These are phyloP conservation scores for Aspergillus ibericus DNA, from an alignment of 2,329 filamentous ascomycete genomes.

Conservation along the genomic window DNA sequence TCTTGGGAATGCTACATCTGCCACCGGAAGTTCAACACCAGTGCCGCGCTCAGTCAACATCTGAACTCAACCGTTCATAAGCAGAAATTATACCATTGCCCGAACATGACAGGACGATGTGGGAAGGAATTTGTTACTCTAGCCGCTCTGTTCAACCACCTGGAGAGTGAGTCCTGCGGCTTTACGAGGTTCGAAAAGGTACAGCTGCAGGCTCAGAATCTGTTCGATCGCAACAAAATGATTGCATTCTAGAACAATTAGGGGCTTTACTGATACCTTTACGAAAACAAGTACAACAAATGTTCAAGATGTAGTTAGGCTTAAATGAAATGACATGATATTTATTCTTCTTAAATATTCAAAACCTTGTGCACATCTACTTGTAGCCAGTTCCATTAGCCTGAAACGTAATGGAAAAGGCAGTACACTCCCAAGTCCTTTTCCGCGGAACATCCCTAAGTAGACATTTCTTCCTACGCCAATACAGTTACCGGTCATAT, in stretches of 20 bases:
- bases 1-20: constrained; percentile 59
- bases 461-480: too few relatives aligned
- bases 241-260: constrained; percentile 15
- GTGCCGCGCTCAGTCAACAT: constrained; percentile 51
- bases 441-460: too few relatives aligned
- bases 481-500: too few relatives aligned
- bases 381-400: too few relatives aligned
- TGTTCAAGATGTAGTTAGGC: too few relatives aligned
- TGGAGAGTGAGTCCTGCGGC: constrained; percentile 48
- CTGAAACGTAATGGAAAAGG: too few relatives aligned
- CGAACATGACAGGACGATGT: constrained; percentile 35
- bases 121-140: constrained; percentile 39
- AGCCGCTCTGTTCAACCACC: constrained; percentile 46
- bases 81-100: constrained; percentile 49
- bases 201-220: constrained; percentile 25
- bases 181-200: constrained; percentile 45
- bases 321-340: too few relatives aligned
- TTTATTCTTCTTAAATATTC: too few relatives aligned
- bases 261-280: background rate
- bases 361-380: too few relatives aligned
- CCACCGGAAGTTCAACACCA: constrained; percentile 41
- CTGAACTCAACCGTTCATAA: constrained; percentile 55
- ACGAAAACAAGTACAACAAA: too few relatives aligned
- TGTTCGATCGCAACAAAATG: constrained; percentile 15
- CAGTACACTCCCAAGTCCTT: too few relatives aligned